These are phyloP conservation scores for Chrysoporthe deuterocubensis DNA, from an alignment of 2,329 filamentous ascomycete species.

Conservation along the genomic window DNA sequence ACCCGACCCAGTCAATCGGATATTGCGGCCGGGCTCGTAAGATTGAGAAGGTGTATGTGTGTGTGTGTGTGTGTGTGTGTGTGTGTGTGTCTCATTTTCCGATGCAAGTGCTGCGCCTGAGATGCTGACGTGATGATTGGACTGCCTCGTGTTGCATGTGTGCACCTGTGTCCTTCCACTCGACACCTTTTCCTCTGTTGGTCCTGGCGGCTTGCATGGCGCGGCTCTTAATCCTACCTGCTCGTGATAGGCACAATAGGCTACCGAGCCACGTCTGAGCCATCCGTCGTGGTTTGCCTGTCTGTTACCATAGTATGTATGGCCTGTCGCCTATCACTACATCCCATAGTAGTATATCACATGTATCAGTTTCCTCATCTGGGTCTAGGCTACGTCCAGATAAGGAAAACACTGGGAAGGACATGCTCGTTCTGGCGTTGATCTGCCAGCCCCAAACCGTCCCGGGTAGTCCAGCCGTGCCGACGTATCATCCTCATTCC, in stretches of 20 bases:
- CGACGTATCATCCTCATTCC: not conserved
- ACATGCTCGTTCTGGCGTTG: not conserved
- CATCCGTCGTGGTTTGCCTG: not conserved
- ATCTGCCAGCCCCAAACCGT: not conserved
- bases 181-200: not conserved
- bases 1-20: constrained; percentile 16
- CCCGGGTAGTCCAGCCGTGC: not conserved
- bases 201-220: not conserved
- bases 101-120: not conserved
- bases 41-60: too few relatives aligned
- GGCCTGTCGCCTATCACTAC: not conserved
- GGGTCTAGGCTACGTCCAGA: not conserved
- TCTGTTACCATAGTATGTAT: not conserved
- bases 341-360: too few relatives aligned
- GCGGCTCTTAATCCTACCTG: too few relatives aligned
- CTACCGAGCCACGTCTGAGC: not conserved
- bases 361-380: constrained; percentile 2
- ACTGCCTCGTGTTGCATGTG: not conserved
- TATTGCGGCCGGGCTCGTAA: constrained; percentile 7
- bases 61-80: too few relatives aligned
- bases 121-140: not conserved
- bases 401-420: not conserved
- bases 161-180: not conserved
- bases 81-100: too few relatives aligned
- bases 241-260: not conserved